Base-by-base conservation (phyloP, 1,284 basidiomycete species). In the Sanghuangporus sanghuang region DNA sequence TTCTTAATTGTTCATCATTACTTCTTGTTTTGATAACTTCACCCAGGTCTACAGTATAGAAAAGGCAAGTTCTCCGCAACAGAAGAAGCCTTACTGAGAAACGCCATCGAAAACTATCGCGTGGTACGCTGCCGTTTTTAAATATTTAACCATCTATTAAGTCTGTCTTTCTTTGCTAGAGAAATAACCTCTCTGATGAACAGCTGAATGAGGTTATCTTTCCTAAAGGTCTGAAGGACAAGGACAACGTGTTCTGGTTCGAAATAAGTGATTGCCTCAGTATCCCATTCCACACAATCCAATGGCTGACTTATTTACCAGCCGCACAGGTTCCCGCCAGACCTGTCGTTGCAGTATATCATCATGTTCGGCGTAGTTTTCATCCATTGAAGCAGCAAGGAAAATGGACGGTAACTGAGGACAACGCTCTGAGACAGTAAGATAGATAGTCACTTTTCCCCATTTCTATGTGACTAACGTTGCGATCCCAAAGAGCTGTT, bases 21-120 rank as follows among this genome's bases (percentile, higher is more conserved):
- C 36, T 55, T 65, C 38, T 4, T 44, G 62, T 39, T 23, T 65
- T 65, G 40, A 59, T 57, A 16, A 71, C 59, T 36, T 35, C 32
- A 46, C 42, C 59, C 59, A 93, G 91, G 90, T 36, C 79, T 93
- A 18, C 81, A 89, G 3, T 93, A 89, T 72, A 92, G 89, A 73
- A 91, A 91, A 72, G 92, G 92, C 18, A 91, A 90, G 71, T 94
- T 93, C 70, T 90, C 89, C 16, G 82, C 84, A 1, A 84, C 85
- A 50, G 92, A 94, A 70, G 87, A 87, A 66, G 79, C 83, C 23
- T 83, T 85, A 66, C 73, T 93, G 1, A 80, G 77, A 66, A 73
- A 74, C 16, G 88, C 89, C 6, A 84, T 94, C 39, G 84, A 87
- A 64, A 73, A 74, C 3, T 93, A 87, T 71, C 81, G 83, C 60